Conservation (phyloP, 176 grass and related monocot genomes). For the Carex scoparia region DNA sequence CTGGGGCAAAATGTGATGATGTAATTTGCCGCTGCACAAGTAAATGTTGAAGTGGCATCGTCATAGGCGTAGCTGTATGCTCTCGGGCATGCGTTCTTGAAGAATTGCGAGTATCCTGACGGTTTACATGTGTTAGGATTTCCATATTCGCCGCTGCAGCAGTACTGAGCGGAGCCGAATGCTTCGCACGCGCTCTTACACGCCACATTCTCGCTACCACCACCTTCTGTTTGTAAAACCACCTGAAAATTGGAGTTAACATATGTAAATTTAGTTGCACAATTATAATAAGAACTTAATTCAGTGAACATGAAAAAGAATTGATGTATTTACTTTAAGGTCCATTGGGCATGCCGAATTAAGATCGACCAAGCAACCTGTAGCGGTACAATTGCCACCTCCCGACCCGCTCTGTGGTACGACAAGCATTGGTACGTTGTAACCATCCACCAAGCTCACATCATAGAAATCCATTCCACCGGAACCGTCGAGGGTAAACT, state of each 20-base stretch:
- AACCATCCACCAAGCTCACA: conserved; percentile 90
- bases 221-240: not conserved
- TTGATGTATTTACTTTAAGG: conserved; percentile 31
- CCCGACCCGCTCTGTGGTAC: conserved; percentile 37
- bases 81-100: conserved; percentile 86
- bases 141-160: conserved; percentile 79
- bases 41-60: conserved; percentile 84
- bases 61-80: conserved; percentile 98
- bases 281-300: not conserved
- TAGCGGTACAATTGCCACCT: conserved; percentile 52
- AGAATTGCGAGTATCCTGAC: conserved; percentile 79
- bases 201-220: conserved; percentile 43
- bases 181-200: conserved; percentile 93
- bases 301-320: not conserved
- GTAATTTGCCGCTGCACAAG: conserved; percentile 61
- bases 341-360: conserved; percentile 68
- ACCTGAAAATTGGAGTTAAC: conserved; percentile 5
- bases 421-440: conserved; percentile 75
- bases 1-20: conserved; percentile 93
- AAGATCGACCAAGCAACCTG: conserved; percentile 75
- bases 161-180: conserved; percentile 79
- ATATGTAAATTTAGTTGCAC: not conserved
- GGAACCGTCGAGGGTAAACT: conserved; percentile 83
- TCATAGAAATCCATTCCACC: conserved; percentile 91
- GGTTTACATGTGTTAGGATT: conserved; percentile 82